Evolutionary conservation across 257 asterid species (phyloP), one percentile per base, ranked within the genome.

Genomic region (Parsonsia alboflavescens): DNA sequence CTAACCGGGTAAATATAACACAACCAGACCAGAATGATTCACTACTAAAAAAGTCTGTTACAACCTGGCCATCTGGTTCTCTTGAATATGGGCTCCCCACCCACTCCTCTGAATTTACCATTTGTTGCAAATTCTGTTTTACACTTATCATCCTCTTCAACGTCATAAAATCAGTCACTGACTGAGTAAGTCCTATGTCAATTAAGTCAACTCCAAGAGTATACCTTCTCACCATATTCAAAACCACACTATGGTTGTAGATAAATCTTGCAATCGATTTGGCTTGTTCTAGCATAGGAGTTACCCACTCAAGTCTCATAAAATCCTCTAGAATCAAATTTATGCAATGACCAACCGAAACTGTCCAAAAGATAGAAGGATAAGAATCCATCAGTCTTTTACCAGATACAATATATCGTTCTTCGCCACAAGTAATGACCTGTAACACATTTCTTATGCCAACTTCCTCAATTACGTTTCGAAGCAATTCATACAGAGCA

Each of bases 41-140:
- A 36, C 85, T 85, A 70, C 84, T 85, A n/a, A 94, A 74, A 48
- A 42, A 75, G 74, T 90, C 96, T 22, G 85, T 75, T 62, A 88
- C 54, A 33, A 88, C 82, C 73, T 81, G 84, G 33, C 96, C 98
- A 77, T 85, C 93, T 6, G 90, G 79, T 57, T 85, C 87, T 84
- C 88, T 92, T 46, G 98, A 87, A 77, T 82, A 84, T 59, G 90
- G 91, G 73, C 90, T 83, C 66, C 84, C 96, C 84, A 83, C 84
- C 99, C 99, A 94, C 76, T 94, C 99, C 80, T 87, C 94, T 1
- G 98, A 94, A 73, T 89, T 89, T 73, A 94, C 87, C 99, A 94
- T 94, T 44, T 92, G 82, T 77, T 89, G 96, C 75, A 94, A 81
- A 82, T 87, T 81, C 80, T 92, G 90, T 71, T 85, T 87, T 71